Evolutionary conservation across 352 stramenopile genomes (phyloP), one percentile per base, ranked within the genome.

Genomic region (Globisporangium carolinianum): DNA sequence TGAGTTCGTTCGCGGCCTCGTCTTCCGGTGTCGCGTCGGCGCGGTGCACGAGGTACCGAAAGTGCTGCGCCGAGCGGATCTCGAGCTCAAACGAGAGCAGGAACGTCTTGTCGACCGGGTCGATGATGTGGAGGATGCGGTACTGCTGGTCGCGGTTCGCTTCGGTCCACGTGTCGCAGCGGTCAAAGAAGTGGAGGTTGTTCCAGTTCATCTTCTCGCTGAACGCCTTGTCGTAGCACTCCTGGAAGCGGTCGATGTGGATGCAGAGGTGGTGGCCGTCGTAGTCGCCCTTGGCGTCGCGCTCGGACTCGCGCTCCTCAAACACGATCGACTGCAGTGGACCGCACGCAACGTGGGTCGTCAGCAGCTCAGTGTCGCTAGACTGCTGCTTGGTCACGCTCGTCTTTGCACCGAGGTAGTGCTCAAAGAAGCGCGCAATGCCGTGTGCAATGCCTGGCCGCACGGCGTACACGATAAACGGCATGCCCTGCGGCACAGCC

Each of bases 251-350:
- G 53, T 83, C 68, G 36, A 89, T 86, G 63, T 89, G 76, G 60
- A 89, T 83, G 64, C 79, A 89, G 58, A 89, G 61, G 66, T 89
- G 79, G 65, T 89, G 76, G 41, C 79, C 79, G 60, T 89, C 79
- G 61, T 89, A 89, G 62, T 83, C 76, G 45, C 76, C 76, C 66
- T 74, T 83, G 63, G 48, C 79, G 55, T 78, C 69, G 35, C 61
- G 67, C 61, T 79, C 52, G n/a, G 71, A 68, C 60, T 82, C 70
- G 18, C 71, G 67, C 54, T 89, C 76, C 37, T 83, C 76, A 46
- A 89, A 89, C 14, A 89, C 66, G 32, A 89, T 79, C 7, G 73
- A 57, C 59, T 89, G 79, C 32, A 87, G 55, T 17, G 76, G 72
- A 2, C 76, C 79, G 46, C 76, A 87, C 52, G 62, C 72, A 42